Conservation (phyloP, 1,284 basidiomycete genomes). For the Rhodotorula sp. region DNA sequence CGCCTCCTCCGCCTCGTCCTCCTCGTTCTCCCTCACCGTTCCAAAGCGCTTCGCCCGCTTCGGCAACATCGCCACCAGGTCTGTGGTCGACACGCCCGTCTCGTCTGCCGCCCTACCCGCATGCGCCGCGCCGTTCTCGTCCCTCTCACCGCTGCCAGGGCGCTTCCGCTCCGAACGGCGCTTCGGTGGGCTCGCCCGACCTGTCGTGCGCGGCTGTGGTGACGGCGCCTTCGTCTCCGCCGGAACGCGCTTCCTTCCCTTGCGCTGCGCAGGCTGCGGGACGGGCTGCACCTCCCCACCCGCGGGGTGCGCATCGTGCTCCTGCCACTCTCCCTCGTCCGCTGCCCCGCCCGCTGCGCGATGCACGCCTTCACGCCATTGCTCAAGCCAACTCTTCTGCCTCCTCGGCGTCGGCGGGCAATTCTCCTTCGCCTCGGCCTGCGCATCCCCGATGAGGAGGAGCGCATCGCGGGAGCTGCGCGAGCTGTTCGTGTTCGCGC, state of each 20-base stretch:
- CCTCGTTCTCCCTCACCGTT: background rate
- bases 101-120: background rate
- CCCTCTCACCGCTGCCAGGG: no score
- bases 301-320: no score
- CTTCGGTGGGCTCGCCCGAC: background rate
- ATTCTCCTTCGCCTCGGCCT: background rate
- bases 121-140: background rate
- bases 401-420: background rate
- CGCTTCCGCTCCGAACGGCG: background rate
- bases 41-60: slow-evolving; percentile 5
- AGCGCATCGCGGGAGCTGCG: background rate
- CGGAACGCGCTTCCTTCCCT: background rate
- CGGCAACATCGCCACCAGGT: slow-evolving; percentile 14
- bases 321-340: background rate
- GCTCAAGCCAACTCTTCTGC: background rate
- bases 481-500: background rate
- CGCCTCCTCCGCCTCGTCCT: background rate
- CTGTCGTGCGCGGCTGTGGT: background rate
- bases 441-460: background rate
- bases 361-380: background rate
- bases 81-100: background rate
- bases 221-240: background rate
- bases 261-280: background rate
- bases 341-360: no score
- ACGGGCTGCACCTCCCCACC: background rate